A percentile compares a stretch with the other conserved stretches of the same genome.
Evolutionary conservation across 306 rosid species (phyloP).

Genomic region (Acacia confusa): DNA sequence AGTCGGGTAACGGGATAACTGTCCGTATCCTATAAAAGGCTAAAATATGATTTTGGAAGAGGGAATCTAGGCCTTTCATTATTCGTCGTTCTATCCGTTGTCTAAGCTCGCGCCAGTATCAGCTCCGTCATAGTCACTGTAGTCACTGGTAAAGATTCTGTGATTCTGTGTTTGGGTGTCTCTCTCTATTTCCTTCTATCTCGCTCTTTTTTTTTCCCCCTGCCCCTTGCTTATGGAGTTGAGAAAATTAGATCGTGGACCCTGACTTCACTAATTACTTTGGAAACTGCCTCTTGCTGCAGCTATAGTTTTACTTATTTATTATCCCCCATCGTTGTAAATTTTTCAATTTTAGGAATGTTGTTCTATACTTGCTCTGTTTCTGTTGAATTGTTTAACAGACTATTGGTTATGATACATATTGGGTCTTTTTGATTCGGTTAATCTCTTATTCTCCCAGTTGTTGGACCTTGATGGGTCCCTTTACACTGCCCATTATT

Average conservation of each 20-base stretch:
- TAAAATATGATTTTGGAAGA: not conserved
- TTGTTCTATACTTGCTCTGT: not conserved
- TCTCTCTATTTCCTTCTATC: not conserved
- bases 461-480: conserved; percentile 49
- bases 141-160: conserved; percentile 18
- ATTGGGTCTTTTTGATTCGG: conserved; percentile 5
- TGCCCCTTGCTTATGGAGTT: not conserved
- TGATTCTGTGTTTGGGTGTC: not conserved
- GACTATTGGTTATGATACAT: not conserved
- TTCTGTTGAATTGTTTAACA: not conserved
- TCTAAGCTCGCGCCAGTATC: not conserved
- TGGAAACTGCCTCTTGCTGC: conserved; percentile 7
- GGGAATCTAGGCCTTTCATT: not conserved
- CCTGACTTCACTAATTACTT: not conserved
- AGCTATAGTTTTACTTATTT: not conserved
- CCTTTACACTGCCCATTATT: conserved; percentile 48
- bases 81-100: conserved; percentile 1
- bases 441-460: conserved; percentile 28
- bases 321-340: not conserved
- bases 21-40: not conserved
- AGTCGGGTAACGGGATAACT: not conserved
- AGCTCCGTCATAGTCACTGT: not conserved
- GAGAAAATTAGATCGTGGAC: not conserved
- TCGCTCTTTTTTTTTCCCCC: not conserved
- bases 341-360: not conserved